Evolutionary conservation across 257 asterid genomes (phyloP), one percentile per base, ranked within the genome.

Genomic region (Nicotiana paniculata): DNA sequence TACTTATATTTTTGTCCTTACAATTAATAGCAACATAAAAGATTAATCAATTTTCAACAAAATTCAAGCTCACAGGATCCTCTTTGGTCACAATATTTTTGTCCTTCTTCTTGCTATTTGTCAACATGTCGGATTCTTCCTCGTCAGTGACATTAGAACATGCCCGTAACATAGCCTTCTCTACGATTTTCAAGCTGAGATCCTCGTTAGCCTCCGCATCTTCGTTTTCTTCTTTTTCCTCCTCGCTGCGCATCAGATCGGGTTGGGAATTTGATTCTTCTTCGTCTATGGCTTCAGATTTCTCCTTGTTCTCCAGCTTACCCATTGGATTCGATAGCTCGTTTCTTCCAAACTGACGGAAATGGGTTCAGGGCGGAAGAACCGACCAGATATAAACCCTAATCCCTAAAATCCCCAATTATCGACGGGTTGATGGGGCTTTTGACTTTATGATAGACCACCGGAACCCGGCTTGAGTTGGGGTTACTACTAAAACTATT

Each of bases 181-280:
- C 89, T 35, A 90, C 89, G 37, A 94, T 91, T 89, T 87, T 91
- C 87, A 92, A 90, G 84, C 95, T 93, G 69, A 93, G 90, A 82
- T 94, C 99, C 61, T 88, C 98, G 70, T 94, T 92, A 4, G 95
- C 94, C 84, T 91, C 98, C 21, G 79, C 89, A 37, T 93, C 97
- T 39, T 91, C 91, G 28, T 43, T 43, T 43, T 43, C 51, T 43
- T 43, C 51, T 9, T 43, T 43, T 43, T 86, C 92, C n/a, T 74
- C 2, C 9, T 24, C 39, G 8, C 39, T 24, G 7, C 35, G 77
- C 35, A 70, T 74, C 62, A 46, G 48, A 48, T 0, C 26, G 37
- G 64, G 24, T 81, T 65, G 32, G 11, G 79, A 70, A 43, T 12
- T 21, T 51, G 15, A 21, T 43, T 33, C 78, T 46, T 16, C n/a